Base-by-base conservation (phyloP, 495 filamentous ascomycete genomes). In the Penicillium salamii region DNA sequence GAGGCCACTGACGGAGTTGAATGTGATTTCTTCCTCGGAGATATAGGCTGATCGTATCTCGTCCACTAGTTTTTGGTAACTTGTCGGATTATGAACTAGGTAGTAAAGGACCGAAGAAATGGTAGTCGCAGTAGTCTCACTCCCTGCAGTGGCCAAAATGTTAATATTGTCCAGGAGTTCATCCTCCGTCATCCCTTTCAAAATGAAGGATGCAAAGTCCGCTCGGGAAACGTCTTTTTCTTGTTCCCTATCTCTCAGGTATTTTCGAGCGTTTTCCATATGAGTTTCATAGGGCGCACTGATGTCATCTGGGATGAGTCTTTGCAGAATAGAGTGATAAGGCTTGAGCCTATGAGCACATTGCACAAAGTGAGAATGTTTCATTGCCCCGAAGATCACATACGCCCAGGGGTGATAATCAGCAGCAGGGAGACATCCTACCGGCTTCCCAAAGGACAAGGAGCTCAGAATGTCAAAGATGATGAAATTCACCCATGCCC, bases 21-120 rank as follows among this genome's bases (percentile, higher is more conserved):
- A 58, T 13, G 65, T 70, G 33, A 87, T 85, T 28, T 84, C 75
- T 4, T 62, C 68, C 20, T 76, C 71, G 5, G 60, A 55, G n/a
- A 61, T 62, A 58, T 84, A 85, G 0, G 59, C 37, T 7, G 56
- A 43, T 1, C 77, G 66, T n/a, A 86, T 73, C 49, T 84, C 82
- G 0, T 61, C 47, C 0, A 61, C 59, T 12, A 84, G 59, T 51
- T 68, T 76, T 13, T 65, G 48, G 19, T 79, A 56, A 0, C 64
- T 54, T 1, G 59, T 42, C 0, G 69, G 75, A 55, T 80, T 70
- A 5, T 59, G 75, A 0, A 75, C 53, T 3, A 84, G 58, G 17
- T 78, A 67, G 52, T 72, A 85, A 0, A 72, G 72, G 0, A 71
- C 62, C 3, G 71, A 72, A 7, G 72, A 50, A 12, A 79, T 49